Evolutionary conservation across 108 stramenopile species (phyloP), one percentile per base, ranked within the genome.

Genomic region (Skeletonema tropicum): DNA sequence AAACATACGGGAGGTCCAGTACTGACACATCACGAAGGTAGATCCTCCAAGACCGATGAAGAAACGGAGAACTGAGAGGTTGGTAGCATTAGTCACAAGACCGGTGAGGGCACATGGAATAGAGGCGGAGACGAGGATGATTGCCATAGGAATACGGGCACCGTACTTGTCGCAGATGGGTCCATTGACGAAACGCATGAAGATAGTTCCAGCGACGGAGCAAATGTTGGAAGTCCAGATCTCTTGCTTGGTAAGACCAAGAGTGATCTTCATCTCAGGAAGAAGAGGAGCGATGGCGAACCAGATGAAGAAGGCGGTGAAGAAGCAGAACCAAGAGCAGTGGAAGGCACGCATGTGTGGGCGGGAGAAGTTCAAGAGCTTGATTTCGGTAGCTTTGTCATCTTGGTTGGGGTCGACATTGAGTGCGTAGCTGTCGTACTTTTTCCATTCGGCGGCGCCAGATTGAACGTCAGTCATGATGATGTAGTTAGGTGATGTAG

Each of bases 341-440:
- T 94, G 94, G 70, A 94, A 88, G 21, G 86, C 92, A 31, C 95
- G 87, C 93, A 92, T 94, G 80, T 94, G 93, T 10, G 93, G 93
- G 30, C 90, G 84, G 42, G 64, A 63, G 65, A 79, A 78, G 33
- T 64, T 77, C 31, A 36, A 74, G 3, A 96, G 65, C 77, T 90
- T 92, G 74, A 96, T 82, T 74, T 88, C 76, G 9, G 78, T 91
- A 38, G 90, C 91, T 60, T 81, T 79, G 75, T 92, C 91, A 61
- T 80, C 85, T 57, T 90, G 84, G 46, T 71, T 71, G 45, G 94
- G 94, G 60, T 96, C 93, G 17, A 94, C 90, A 21, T 85, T 64
- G 62, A 93, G 25, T 15, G 48, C 25, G 68, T 94, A 94, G 4
- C 73, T 70, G 9, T 74, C 13, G 66, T 92, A 92, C 74, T 90